These are phyloP conservation scores for Hawksworthiomyces lignivorus DNA, from an alignment of 2,329 filamentous ascomycete species.

Conservation along the genomic window DNA sequence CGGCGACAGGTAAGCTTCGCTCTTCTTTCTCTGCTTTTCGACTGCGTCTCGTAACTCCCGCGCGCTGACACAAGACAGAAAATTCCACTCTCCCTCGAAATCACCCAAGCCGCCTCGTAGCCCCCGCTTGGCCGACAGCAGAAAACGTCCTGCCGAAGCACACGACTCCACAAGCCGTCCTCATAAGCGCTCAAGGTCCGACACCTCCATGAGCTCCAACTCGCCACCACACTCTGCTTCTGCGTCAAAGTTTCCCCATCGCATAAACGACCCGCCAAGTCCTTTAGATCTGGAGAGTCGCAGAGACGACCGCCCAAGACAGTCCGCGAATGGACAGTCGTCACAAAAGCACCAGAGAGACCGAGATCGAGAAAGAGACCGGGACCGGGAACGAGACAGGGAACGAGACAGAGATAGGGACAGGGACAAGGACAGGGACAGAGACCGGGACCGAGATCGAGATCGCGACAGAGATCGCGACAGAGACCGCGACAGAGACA, in stretches of 20 bases:
- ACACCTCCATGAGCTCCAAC: conserved; percentile 19
- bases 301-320: conserved; percentile 9
- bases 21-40: not conserved
- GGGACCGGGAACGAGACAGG: not conserved
- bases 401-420: not conserved
- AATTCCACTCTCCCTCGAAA: conserved; percentile 20
- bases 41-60: no score
- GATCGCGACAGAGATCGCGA: not conserved
- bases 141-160: conserved; percentile 38
- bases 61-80: conserved; percentile 18
- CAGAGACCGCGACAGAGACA: not conserved
- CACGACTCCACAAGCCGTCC: conserved; percentile 35
- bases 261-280: conserved; percentile 11
- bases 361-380: not conserved
- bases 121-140: conserved; percentile 32
- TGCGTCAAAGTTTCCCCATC: conserved; percentile 4
- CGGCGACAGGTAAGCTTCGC: conserved; percentile 22
- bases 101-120: conserved; percentile 25
- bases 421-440: not conserved
- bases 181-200: conserved; percentile 39
- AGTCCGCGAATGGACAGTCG: conserved; percentile 2
- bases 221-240: conserved; percentile 9
- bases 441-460: not conserved
- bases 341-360: conserved; percentile 4
- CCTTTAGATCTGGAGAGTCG: conserved; percentile 13